Conservation (phyloP, 176 grass and related monocot genomes). For the Panicum miliaceum region DNA sequence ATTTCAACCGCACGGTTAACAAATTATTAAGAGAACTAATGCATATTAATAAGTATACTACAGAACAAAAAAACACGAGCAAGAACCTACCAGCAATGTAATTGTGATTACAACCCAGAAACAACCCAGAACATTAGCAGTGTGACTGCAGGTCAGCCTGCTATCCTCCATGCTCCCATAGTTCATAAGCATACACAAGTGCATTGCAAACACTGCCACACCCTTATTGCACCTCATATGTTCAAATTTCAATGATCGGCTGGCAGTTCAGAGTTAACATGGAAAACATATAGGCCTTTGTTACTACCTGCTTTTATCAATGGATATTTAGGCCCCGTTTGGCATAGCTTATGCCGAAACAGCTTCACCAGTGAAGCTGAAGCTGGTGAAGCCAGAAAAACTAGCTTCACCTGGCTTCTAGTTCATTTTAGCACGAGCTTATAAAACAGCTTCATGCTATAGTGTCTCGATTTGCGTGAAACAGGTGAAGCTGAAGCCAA, state of each 20-base stretch:
- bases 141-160: neutral
- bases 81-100: constrained; percentile 7
- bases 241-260: neutral
- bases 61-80: neutral
- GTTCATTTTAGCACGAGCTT: no score
- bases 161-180: neutral
- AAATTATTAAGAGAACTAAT: neutral
- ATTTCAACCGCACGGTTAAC: neutral
- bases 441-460: no score
- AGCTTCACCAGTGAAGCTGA: no score
- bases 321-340: no score
- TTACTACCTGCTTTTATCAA: neutral
- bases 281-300: neutral
- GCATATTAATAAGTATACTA: neutral
- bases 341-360: no score
- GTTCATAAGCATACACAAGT: neutral
- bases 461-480: no score
- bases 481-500: no score
- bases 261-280: neutral
- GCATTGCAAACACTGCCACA: neutral
- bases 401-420: no score
- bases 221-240: neutral
- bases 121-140: neutral
- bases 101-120: neutral
- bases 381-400: no score